These are phyloP conservation scores for Diaporthe vexans DNA, from an alignment of 2,329 filamentous ascomycete species.

Conservation along the genomic window DNA sequence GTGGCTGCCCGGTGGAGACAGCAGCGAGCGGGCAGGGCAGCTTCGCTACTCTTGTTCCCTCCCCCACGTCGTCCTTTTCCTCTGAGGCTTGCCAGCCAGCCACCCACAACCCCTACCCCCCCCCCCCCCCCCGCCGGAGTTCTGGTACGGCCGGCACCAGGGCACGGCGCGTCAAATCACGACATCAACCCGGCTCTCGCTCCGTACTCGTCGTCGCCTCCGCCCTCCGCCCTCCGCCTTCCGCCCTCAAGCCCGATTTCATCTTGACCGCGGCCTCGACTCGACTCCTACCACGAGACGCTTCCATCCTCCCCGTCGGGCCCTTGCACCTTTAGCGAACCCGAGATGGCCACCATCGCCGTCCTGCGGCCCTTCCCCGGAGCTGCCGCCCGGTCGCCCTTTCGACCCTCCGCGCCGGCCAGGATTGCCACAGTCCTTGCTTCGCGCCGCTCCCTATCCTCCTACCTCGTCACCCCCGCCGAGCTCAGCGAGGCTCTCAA, in stretches of 20 bases:
- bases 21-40: neutral
- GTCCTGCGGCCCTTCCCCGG: conserved; percentile 58
- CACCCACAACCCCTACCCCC: neutral
- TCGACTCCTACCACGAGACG: neutral
- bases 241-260: too few species aligned
- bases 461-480: conserved; percentile 87
- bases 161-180: conserved; percentile 20
- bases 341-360: conserved; percentile 59
- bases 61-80: neutral
- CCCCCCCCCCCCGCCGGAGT: too few species aligned
- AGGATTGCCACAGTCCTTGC: conserved; percentile 41
- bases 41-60: neutral
- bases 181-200: conserved; percentile 30
- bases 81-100: neutral
- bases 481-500: conserved; percentile 86
- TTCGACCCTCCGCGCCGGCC: conserved; percentile 41
- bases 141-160: neutral
- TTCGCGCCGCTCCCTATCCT: conserved; percentile 73
- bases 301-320: neutral
- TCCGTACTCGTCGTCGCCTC: conserved; percentile 7
- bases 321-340: conserved; percentile 10
- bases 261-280: neutral
- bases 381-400: conserved; percentile 45
- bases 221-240: neutral
- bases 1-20: conserved; percentile 15